Conservation (phyloP, 768 basidiomycete genomes). For the Coprinopsis sp. region DNA sequence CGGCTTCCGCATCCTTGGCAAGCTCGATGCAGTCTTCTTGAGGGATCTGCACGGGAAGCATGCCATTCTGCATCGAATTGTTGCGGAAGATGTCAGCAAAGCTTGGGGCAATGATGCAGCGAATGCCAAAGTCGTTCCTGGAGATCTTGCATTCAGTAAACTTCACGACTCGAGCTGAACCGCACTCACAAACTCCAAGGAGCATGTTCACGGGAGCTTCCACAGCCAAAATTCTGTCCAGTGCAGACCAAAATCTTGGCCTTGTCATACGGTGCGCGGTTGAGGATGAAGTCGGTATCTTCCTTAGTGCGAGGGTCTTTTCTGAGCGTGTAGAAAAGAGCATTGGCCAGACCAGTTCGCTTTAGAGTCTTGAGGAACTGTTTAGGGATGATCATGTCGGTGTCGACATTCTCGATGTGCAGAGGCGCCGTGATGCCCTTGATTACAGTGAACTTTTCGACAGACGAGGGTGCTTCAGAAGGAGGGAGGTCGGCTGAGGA, state of each 20-base stretch:
- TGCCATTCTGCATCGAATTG: constrained; percentile 91
- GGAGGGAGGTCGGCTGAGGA: constrained; percentile 34
- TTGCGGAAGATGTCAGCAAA: constrained; percentile 90
- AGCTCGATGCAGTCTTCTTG: constrained; percentile 66
- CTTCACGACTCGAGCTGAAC: not conserved
- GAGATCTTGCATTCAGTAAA: not conserved
- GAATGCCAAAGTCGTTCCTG: constrained; percentile 81
- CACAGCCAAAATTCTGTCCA: constrained; percentile 88
- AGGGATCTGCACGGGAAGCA: constrained; percentile 76
- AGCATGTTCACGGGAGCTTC: constrained; percentile 87
- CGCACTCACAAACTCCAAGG: constrained; percentile 77
- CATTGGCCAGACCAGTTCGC: constrained; percentile 80
- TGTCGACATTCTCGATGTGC: constrained; percentile 83
- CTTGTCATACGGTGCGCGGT: constrained; percentile 70
- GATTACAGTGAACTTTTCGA: constrained; percentile 62
- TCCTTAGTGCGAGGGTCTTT: constrained; percentile 74
- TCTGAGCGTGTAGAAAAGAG: constrained; percentile 78
- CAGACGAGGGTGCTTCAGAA: constrained; percentile 39
- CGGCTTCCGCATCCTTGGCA: constrained; percentile 71
- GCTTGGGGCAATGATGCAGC: constrained; percentile 81
- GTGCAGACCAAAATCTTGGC: constrained; percentile 80
- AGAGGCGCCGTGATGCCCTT: constrained; percentile 78
- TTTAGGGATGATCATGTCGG: constrained; percentile 92
- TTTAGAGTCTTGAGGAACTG: constrained; percentile 92
- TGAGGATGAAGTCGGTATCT: constrained; percentile 81